Base-by-base conservation (phyloP, 2,329 filamentous ascomycete genomes). In the Grosmannia penicillata region DNA sequence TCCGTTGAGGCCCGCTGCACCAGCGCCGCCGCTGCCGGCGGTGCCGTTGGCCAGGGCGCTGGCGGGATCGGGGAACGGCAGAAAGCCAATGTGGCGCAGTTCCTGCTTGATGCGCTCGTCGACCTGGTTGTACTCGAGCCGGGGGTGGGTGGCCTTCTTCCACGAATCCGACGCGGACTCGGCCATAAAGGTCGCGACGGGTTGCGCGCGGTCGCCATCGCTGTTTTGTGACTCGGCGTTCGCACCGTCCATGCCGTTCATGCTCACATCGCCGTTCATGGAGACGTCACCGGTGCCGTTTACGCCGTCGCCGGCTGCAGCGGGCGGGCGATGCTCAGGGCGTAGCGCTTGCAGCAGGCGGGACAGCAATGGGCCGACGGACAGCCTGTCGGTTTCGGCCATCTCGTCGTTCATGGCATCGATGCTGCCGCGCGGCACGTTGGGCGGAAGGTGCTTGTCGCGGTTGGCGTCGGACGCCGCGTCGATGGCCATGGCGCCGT, bases 71-170 rank as follows among this genome's bases (percentile, higher is more conserved):
- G 48, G 49, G 8, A 51, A 45, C 62, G 82, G 75, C 14, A 96
- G 66, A 50, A 98, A 82, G 10, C 91, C 91, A 43, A 94, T 84
- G 57, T 94, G 83, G 13, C 82, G 78, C 15, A 98, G 71, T 54
- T 98, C 91, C 51, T 86, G 81, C 59, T 93, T 83, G 37, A 94
- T 73, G 33, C 91, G 83, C 53, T 94, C 83, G 50, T 98, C 91
- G 17, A 95, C 74, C 52, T 86, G 79, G 3, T 72, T 69, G 54
- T 93, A 93, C 52, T 95, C 87, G 7, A 93, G 67, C 48, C 84
- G 86, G 1, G 70, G 69, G 38, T 82, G 75, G 1, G 72, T 75
- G 0, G 80, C 74, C 41, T 84, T 82, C 57, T 85, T 89, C 77
- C 84, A 91, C 6, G 74, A 67, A 47, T 82, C 81, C 5, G 77